Base-by-base conservation (phyloP, 352 stramenopile genomes). In the Thalassiosira hispida region DNA sequence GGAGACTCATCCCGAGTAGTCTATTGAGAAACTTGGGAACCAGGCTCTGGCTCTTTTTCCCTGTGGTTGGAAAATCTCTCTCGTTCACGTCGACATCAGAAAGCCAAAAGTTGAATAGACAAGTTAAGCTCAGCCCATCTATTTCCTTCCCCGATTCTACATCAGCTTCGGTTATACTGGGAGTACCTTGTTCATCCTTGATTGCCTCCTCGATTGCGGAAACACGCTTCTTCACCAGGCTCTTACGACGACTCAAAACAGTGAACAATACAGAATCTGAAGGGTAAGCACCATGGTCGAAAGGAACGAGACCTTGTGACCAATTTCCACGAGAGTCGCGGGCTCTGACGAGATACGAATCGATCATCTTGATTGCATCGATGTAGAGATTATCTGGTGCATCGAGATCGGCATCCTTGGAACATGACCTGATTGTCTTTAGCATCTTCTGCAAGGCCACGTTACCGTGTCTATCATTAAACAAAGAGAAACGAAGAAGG, bases 371-470 rank as follows among this genome's bases (percentile, higher is more conserved):
- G 23, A 83, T 16, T 4, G 51, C 59, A 29, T 80, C 62, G n/a
- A 75, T 33, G 42, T 63, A 65, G 3, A 59, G 64, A 38, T 60
- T 61, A 18, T 66, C 57, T 16, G 62, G 16, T n/a, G 9, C 55
- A 40, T 65, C 49, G 1, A 72, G 8, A 29, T 66, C 40, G 16
- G 27, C 40, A 49, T 64, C 63, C 2, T 46, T 38, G 1, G 42
- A 51, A 44, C 52, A 75, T 9, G 11, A 9, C 22, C 40, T 52
- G 4, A 85, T 60, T 5, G 40, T 51, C 4, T 59, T 40, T 0
- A 71, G n/a, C 71, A 85, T 82, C 22, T 56, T 74, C 9, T 56
- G 63, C 1, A 85, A 52, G n/a, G 77, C 71, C 12, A 9, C 46
- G 11, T 38, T 53, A 6, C 49, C 49, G 49, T 57, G 25, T 18